phyloP scores from a whole-genome alignment of 108 stramenopile genomes.

The Nitzschia putrida region DNA sequence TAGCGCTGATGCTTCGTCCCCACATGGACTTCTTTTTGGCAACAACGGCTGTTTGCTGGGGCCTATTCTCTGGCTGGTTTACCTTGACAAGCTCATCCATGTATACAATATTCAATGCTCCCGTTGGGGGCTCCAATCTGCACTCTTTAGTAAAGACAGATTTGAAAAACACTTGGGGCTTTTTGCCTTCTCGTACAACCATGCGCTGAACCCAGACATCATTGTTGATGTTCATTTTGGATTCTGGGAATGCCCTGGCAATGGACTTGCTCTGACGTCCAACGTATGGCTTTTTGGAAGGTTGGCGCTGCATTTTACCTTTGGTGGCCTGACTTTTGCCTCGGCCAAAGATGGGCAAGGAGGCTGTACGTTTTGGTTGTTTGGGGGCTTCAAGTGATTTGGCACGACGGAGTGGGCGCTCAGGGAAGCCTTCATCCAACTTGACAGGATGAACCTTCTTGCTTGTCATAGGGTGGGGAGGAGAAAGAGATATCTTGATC shows the following conservation, averaged over 20 bases:
- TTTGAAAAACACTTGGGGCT: slow-evolving; percentile 20
- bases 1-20: neutral
- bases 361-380: neutral
- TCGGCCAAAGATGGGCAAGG: slow-evolving; percentile 4
- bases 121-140: slow-evolving; percentile 16
- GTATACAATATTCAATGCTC: slow-evolving; percentile 18
- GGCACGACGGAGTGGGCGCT: slow-evolving; percentile 1
- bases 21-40: slow-evolving; percentile 9
- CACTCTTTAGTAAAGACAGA: slow-evolving; percentile 13
- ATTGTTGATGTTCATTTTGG: slow-evolving; percentile 2
- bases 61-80: neutral
- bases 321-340: neutral
- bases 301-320: neutral
- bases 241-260: slow-evolving; percentile 1
- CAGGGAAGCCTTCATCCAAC: neutral
- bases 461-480: too few species aligned
- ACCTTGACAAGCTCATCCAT: slow-evolving; percentile 20
- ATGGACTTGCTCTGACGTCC: slow-evolving; percentile 8
- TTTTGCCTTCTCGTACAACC: slow-evolving; percentile 13
- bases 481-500: neutral
- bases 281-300: neutral
- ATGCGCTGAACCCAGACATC: slow-evolving; percentile 23
- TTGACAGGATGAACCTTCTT: neutral
- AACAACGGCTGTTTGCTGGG: neutral
- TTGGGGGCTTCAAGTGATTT: slow-evolving; percentile 7